Conservation (phyloP, 345 rosid species). For the Noccaea bulbosa region DNA sequence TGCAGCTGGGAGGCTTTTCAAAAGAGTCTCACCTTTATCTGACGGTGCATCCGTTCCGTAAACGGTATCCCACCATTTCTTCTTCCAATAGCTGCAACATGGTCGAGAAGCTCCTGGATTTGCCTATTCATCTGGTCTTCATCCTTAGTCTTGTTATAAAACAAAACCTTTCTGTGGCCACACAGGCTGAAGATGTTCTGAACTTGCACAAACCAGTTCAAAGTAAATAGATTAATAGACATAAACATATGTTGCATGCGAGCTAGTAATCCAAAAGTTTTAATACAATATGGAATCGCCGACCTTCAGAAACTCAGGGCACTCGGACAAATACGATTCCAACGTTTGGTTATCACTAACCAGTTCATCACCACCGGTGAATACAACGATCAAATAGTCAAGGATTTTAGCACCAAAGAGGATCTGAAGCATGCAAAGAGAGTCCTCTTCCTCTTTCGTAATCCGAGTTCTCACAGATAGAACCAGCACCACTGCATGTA, state of each 20-base stretch:
- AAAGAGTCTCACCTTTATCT: background rate
- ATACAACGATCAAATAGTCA: background rate
- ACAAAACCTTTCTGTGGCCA: background rate
- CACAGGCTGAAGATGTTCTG: background rate
- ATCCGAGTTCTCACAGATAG: constrained; percentile 19
- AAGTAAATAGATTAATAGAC: background rate
- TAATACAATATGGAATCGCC: background rate
- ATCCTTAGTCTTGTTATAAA: background rate
- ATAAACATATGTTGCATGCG: background rate
- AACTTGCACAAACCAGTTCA: background rate
- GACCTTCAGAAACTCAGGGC: background rate
- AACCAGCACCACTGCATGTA: constrained; percentile 71
- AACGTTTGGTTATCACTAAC: background rate
- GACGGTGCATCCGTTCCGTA: background rate
- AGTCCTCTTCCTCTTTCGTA: background rate
- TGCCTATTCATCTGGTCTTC: background rate
- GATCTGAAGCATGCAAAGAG: background rate
- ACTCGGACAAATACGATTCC: background rate
- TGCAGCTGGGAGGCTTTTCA: background rate
- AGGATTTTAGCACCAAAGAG: background rate
- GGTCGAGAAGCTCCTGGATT: background rate
- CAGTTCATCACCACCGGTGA: background rate
- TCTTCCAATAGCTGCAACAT: background rate
- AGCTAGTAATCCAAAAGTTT: background rate
- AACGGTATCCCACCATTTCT: background rate